phyloP scores from a whole-genome alignment of 148 eudicot species.

The Talinum fruticosum region DNA sequence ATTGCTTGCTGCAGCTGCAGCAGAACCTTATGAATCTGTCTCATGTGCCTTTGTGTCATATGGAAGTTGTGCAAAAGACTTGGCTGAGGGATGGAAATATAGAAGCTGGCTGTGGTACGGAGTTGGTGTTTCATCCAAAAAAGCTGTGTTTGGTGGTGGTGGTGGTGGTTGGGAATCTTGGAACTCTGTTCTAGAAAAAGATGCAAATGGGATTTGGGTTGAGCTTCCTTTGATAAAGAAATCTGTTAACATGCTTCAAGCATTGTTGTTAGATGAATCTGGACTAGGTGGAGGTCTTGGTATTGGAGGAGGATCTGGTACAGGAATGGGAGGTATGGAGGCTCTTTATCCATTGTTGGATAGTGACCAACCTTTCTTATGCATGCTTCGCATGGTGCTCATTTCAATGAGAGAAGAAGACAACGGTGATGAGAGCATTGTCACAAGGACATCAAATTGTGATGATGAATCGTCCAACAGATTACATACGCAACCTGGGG shows the following conservation, averaged over 20 bases:
- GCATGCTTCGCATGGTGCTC: slow-evolving; percentile 99
- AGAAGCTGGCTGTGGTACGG: slow-evolving; percentile 95
- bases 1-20: slow-evolving; percentile 90
- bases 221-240: slow-evolving; percentile 86
- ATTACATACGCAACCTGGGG: slow-evolving; percentile 41
- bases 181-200: slow-evolving; percentile 82
- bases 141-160: slow-evolving; percentile 73
- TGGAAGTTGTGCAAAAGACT: slow-evolving; percentile 82
- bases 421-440: slow-evolving; percentile 68
- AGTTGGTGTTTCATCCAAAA: slow-evolving; percentile 62
- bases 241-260: slow-evolving; percentile 92
- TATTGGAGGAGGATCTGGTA: slow-evolving; percentile 98
- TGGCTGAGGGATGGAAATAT: slow-evolving; percentile 91
- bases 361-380: slow-evolving; percentile 95
- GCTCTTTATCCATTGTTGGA: slow-evolving; percentile 92
- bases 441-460: slow-evolving; percentile 47
- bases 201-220: slow-evolving; percentile 77
- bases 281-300: slow-evolving; percentile 99
- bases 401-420: slow-evolving; percentile 93
- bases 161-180: slow-evolving; percentile 96
- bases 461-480: slow-evolving; percentile 49
- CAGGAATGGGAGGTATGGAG: slow-evolving; percentile 99
- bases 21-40: slow-evolving; percentile 97
- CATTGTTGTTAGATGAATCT: slow-evolving; percentile 90
- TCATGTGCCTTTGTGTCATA: slow-evolving; percentile 93